These are phyloP conservation scores for Mycena haematopus DNA, from an alignment of 768 basidiomycete genomes.

Conservation along the genomic window DNA sequence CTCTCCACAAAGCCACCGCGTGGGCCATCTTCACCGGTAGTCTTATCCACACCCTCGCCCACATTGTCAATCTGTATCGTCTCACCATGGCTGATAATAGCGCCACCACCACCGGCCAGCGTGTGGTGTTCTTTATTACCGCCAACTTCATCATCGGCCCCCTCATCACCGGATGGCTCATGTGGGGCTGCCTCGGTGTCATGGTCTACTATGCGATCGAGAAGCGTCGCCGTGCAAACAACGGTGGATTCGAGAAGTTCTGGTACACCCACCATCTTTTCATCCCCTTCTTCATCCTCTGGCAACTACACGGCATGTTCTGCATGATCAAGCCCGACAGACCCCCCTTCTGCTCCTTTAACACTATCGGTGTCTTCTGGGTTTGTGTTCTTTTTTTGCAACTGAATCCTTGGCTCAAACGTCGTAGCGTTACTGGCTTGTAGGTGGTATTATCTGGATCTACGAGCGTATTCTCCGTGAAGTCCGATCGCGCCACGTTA, in stretches of 20 bases:
- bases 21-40: conserved; percentile 89
- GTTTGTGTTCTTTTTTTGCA: conserved; percentile 48
- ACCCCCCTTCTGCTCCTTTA: conserved; percentile 85
- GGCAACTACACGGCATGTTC: conserved; percentile 98
- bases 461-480: conserved; percentile 91
- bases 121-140: conserved; percentile 70
- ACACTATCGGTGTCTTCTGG: conserved; percentile 94
- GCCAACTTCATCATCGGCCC: conserved; percentile 88
- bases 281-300: conserved; percentile 90
- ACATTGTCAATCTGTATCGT: conserved; percentile 84
- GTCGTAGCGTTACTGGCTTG: conserved; percentile 83
- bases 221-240: conserved; percentile 73
- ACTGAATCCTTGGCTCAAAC: conserved; percentile 16
- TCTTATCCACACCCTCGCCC: conserved; percentile 80
- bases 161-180: conserved; percentile 86
- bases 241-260: conserved; percentile 76
- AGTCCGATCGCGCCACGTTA: conserved; percentile 87
- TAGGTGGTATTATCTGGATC: conserved; percentile 87
- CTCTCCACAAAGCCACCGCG: conserved; percentile 89
- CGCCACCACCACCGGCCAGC: conserved; percentile 60
- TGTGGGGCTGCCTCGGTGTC: conserved; percentile 71
- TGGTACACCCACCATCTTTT: conserved; percentile 93
- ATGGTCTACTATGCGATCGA: conserved; percentile 92
- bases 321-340: conserved; percentile 95
- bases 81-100: conserved; percentile 63